Evolutionary conservation across 352 stramenopile species (phyloP), one percentile per base, ranked within the genome.

Genomic region (Globisporangium orthogonon): DNA sequence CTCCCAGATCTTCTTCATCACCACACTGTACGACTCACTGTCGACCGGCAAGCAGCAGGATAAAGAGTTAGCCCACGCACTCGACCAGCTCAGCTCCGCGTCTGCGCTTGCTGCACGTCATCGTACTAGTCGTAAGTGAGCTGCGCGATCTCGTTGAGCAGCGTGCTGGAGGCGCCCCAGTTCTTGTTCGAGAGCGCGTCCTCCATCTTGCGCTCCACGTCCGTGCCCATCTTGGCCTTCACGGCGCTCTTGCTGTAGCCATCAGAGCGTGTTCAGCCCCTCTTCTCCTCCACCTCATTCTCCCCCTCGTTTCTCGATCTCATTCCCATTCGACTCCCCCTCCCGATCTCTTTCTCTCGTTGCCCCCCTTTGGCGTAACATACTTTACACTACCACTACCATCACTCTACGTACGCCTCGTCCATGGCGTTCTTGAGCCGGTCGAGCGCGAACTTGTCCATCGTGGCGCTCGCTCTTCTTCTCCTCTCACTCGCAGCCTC

Each of bases 171-270:
- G 11, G 96, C 90, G 31, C 97, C 97, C 97, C 97, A 99, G 73
- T 99, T 99, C 82, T 99, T 99, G 70, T 99, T 98, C 23, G 96
- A 99, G 31, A 99, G 82, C 30, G 97, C 96, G 66, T 99, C 84
- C 68, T 94, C 86, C 64, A 95, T 89, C 66, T 96, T 94, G 52
- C 77, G 73, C 65, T 95, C 87, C 40, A 93, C 82, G 46, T 96
- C 86, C 28, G 81, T 91, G 52, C 85, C 85, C 58, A 95, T 87
- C 60, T 89, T 89, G 63, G 85, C 83, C 65, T 92, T 93, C 49
- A 95, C 85, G 31, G 69, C 74, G 60, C 76, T 90, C 76, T 93
- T 95, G 53, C 85, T 95, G 56, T 47, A 45, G 44, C 17, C 18
- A 7, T n/a, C 31, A 37, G 5, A 37, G 31, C 6, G 31, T 7